Evolutionary conservation across 2,329 filamentous ascomycete species (phyloP).

Genomic region (Pestalotiopsis sp.): DNA sequence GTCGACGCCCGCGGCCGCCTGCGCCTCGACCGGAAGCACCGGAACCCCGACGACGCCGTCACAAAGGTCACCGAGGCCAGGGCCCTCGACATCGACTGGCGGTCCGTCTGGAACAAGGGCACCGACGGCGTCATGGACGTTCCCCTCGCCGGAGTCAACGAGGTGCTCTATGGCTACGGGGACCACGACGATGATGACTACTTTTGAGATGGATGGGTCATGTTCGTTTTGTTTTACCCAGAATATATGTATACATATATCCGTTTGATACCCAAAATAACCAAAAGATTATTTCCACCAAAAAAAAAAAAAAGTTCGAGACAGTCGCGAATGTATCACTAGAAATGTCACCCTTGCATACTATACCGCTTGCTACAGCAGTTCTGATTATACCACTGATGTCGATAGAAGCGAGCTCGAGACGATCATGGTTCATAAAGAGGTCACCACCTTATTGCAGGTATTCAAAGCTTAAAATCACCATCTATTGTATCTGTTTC

Average conservation of each 20-base stretch:
- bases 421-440: background rate
- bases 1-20: conserved; percentile 71
- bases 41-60: conserved; percentile 34
- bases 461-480: background rate
- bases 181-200: conserved; percentile 22
- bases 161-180: conserved; percentile 80
- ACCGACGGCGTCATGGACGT: conserved; percentile 98
- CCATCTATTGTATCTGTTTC: conserved; percentile 11
- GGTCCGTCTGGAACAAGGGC: conserved; percentile 82
- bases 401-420: too few species aligned
- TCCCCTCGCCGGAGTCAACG: conserved; percentile 90
- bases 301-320: too few species aligned
- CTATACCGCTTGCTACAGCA: too few species aligned
- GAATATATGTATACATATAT: background rate
- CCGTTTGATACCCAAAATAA: too few species aligned
- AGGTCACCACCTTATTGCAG: background rate
- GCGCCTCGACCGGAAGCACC: conserved; percentile 31
- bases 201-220: background rate
- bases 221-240: background rate
- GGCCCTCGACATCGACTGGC: conserved; percentile 65
- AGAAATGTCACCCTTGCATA: too few species aligned
- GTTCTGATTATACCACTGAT: too few species aligned
- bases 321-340: too few species aligned
- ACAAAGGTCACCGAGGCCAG: conserved; percentile 34
- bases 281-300: too few species aligned